Evolutionary conservation across 1,284 basidiomycete species (phyloP).

Genomic region (Abortiporus biennis): DNA sequence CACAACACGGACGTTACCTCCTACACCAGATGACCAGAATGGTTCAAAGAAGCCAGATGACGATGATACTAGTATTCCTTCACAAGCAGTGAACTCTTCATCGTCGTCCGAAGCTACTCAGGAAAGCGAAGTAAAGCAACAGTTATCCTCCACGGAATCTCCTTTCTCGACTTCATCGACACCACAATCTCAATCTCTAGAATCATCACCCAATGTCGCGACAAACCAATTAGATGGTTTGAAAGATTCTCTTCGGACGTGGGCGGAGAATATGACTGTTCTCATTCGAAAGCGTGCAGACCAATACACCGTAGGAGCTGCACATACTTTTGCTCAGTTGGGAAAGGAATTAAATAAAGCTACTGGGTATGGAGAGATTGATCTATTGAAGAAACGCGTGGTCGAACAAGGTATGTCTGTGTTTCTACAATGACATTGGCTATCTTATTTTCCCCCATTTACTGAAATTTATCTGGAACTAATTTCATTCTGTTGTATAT

Average conservation of each 20-base stretch:
- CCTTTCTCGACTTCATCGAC: too few species aligned
- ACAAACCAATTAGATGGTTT: slow-evolving; percentile 9
- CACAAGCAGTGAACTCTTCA: too few species aligned
- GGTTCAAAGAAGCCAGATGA: too few species aligned
- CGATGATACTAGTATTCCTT: too few species aligned
- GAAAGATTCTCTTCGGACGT: slow-evolving; percentile 34
- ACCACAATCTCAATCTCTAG: too few species aligned
- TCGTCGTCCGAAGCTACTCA: too few species aligned
- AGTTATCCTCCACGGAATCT: too few species aligned
- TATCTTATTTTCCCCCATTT: not conserved
- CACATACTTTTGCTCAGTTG: slow-evolving; percentile 60
- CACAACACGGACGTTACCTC: too few species aligned
- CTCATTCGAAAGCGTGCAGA: slow-evolving; percentile 48
- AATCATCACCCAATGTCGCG: too few species aligned
- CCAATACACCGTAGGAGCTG: slow-evolving; percentile 48
- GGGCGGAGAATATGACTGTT: slow-evolving; percentile 42
- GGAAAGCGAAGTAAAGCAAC: too few species aligned
- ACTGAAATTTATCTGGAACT: slow-evolving; percentile 1
- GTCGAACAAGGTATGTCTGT: slow-evolving; percentile 65
- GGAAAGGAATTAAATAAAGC: slow-evolving; percentile 78
- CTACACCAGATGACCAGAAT: too few species aligned
- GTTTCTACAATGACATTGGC: too few species aligned
- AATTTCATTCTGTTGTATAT: slow-evolving; percentile 36
- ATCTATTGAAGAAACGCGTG: slow-evolving; percentile 75
- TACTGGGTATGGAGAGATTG: slow-evolving; percentile 89